Conservation (phyloP, 805 yeast species). For the Candida multigemmis region DNA sequence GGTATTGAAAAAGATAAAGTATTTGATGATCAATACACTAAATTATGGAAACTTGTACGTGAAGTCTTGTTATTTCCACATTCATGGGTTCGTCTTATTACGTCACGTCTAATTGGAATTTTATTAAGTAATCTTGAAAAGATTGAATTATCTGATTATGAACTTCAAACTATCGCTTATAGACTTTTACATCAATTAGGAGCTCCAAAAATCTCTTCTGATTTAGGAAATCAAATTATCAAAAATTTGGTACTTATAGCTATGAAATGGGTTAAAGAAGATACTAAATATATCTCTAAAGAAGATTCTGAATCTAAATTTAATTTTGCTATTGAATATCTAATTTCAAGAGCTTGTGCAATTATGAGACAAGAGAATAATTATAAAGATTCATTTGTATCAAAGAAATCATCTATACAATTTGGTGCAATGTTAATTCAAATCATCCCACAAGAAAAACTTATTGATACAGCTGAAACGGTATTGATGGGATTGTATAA, state of each 20-base stretch:
- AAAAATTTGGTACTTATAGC: conserved; percentile 58
- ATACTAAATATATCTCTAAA: conserved; percentile 22
- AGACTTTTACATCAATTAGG: conserved; percentile 69
- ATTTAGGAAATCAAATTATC: conserved; percentile 53
- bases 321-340: conserved; percentile 45
- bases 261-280: conserved; percentile 48
- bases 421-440: conserved; percentile 57
- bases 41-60: conserved; percentile 43
- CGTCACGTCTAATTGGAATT: conserved; percentile 51
- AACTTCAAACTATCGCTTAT: conserved; percentile 60
- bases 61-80: conserved; percentile 72
- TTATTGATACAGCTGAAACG: conserved; percentile 32
- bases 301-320: conserved; percentile 7
- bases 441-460: conserved; percentile 28
- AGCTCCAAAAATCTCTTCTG: conserved; percentile 65
- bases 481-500: conserved; percentile 47
- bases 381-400: conserved; percentile 40
- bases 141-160: conserved; percentile 28
- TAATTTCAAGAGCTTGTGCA: conserved; percentile 51
- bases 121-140: conserved; percentile 35
- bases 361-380: conserved; percentile 58
- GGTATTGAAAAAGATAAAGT: conserved; percentile 24
- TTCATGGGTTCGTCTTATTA: conserved; percentile 74
- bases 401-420: conserved; percentile 66
- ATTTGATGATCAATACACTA: conserved; percentile 18